Evolutionary conservation across 305 asterid species (phyloP).

Genomic region (Vinca major): DNA sequence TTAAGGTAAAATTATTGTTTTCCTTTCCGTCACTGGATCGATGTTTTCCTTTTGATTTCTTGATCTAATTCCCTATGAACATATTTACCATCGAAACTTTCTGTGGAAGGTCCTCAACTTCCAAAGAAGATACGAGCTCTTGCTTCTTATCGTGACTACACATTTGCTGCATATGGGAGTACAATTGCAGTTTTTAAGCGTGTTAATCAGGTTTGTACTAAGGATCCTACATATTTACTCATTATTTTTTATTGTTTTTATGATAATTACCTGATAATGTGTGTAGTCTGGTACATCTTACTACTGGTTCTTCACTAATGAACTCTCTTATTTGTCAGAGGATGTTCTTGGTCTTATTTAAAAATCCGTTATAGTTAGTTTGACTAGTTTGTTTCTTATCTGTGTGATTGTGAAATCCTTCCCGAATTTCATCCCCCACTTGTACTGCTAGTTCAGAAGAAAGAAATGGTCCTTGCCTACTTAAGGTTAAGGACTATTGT

Average conservation of each 20-base stretch:
- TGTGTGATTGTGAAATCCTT: background rate
- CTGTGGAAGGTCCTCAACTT: slow-evolving; percentile 65
- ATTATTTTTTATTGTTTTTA: slow-evolving; percentile 1
- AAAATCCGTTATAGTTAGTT: background rate
- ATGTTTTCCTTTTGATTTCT: background rate
- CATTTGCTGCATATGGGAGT: slow-evolving; percentile 80
- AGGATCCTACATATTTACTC: background rate
- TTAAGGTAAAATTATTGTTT: background rate
- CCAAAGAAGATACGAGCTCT: slow-evolving; percentile 94
- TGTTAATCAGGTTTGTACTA: slow-evolving; percentile 63
- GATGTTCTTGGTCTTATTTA: background rate
- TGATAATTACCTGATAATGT: background rate
- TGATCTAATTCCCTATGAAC: background rate
- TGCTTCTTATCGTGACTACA: slow-evolving; percentile 68
- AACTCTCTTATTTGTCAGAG: background rate
- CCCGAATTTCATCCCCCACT: background rate
- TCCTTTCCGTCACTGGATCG: background rate
- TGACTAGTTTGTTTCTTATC: background rate
- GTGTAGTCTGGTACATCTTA: background rate
- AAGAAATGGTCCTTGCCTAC: background rate
- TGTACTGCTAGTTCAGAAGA: background rate
- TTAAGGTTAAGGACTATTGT: background rate
- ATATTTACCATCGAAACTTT: slow-evolving; percentile 13
- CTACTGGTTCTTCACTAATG: background rate
- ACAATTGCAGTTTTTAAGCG: slow-evolving; percentile 75